These are phyloP conservation scores for Geotrichum histeridarum DNA, from an alignment of 1,139 yeast species.

Conservation along the genomic window DNA sequence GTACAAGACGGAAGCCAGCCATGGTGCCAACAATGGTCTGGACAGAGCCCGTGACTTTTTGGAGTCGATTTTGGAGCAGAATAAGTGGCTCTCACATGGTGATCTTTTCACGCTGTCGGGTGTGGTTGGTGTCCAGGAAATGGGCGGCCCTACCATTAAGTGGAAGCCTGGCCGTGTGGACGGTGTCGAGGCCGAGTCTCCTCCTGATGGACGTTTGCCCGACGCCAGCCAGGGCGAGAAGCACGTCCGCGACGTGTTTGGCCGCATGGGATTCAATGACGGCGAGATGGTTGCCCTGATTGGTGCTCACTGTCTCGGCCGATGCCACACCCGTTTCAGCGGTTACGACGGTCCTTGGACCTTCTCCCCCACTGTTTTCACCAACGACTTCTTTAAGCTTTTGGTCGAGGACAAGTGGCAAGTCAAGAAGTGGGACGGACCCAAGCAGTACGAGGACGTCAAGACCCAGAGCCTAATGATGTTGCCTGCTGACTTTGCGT, in stretches of 20 bases:
- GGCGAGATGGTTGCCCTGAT: conserved; percentile 79
- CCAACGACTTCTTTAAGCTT: conserved; percentile 52
- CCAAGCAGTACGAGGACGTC: conserved; percentile 71
- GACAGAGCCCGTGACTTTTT: conserved; percentile 61
- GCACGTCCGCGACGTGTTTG: conserved; percentile 63
- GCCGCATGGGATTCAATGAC: conserved; percentile 71
- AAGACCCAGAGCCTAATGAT: conserved; percentile 75
- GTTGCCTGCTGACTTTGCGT: conserved; percentile 80
- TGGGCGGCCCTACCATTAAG: conserved; percentile 77
- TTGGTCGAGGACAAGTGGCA: conserved; percentile 71
- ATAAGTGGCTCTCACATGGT: conserved; percentile 79
- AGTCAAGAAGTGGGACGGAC: conserved; percentile 68
- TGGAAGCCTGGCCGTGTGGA: conserved; percentile 86
- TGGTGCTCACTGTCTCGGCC: conserved; percentile 86
- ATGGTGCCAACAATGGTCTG: conserved; percentile 73
- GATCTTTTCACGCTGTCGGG: conserved; percentile 88
- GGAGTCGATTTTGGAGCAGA: conserved; percentile 52
- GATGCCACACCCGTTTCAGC: conserved; percentile 53
- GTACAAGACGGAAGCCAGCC: conserved; percentile 56
- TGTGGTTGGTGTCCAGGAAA: conserved; percentile 77
- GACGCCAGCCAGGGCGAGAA: conserved; percentile 68
- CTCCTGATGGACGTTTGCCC: conserved; percentile 73
- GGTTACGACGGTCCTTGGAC: conserved; percentile 97
- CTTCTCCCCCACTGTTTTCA: conserved; percentile 73
- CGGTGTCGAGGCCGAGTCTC: conserved; percentile 43